phyloP scores from a whole-genome alignment of 179 eudicot genomes.

The Pouteria campechiana region DNA sequence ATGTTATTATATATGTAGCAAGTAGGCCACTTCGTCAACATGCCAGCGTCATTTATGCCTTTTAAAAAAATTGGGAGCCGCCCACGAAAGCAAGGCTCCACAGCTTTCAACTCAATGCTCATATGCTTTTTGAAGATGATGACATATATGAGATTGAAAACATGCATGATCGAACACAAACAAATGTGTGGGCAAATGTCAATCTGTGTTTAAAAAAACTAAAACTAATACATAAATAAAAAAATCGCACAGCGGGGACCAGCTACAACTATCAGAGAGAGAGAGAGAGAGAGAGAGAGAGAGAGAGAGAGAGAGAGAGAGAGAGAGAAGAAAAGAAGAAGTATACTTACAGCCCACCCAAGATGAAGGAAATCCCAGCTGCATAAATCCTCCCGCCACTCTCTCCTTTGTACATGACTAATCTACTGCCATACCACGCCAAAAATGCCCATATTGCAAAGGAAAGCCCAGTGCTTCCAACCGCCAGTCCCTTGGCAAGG shows the following conservation, averaged over 20 bases:
- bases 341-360: slow-evolving; percentile 83
- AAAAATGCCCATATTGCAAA: slow-evolving; percentile 92
- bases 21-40: no score
- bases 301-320: background rate
- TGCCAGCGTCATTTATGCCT: no score
- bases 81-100: background rate
- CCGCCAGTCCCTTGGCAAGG: slow-evolving; percentile 73
- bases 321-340: background rate
- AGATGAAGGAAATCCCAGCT: slow-evolving; percentile 57
- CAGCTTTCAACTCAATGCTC: background rate
- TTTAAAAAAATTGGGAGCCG: no score
- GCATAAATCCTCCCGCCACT: slow-evolving; percentile 83
- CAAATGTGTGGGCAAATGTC: no score
- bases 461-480: slow-evolving; percentile 77
- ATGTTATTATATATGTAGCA: no score
- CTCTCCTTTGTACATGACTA: slow-evolving; percentile 81
- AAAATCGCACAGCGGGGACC: no score
- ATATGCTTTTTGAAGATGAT: slow-evolving; percentile 34
- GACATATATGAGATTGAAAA: no score
- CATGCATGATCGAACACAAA: no score
- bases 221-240: no score
- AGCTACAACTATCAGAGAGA: no score
- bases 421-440: slow-evolving; percentile 89
- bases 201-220: no score
- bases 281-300: background rate